Evolutionary conservation across 2,329 filamentous ascomycete species (phyloP), one percentile per base, ranked within the genome.

Genomic region (Plenodomus biglobosus): DNA sequence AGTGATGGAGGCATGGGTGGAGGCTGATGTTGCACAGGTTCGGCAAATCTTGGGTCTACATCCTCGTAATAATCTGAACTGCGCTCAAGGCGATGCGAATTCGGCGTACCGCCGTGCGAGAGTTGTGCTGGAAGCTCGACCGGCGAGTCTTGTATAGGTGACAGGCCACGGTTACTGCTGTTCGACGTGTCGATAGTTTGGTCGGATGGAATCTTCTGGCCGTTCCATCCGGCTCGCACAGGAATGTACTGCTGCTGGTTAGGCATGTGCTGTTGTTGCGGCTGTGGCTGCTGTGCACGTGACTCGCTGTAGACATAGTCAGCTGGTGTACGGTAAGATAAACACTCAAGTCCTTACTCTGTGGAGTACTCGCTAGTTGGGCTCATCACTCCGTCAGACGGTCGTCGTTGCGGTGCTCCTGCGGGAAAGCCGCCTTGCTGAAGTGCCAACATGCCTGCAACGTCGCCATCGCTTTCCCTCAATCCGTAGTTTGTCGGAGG

Each of bases 11-110:
- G 66, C 48, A 70, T 50, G 45, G 60, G 59, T 64, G 70, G 58
- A 18, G 59, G 58, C 38, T 52, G 56, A 34, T 45, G 48, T 45
- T 49, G 58, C 53, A 59, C 45, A 20, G 74, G 73, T 47, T 83
- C 80, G 27, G 85, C 87, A 65, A 96, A 97, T 47, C 85, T 88
- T 38, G 92, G 91, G 58, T 96, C 91, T 11, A 96, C 84, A 69
- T 97, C 92, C 78, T 97, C 94, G 66, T 95, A 95, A 73, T 97
- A 97, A 53, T 81, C 66, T 10, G 79, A 78, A 41, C 61, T 71
- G 19, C 62, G 61, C 32, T 72, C 68, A 38, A 38, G 27, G 2
- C 19, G 46, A 6, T 56, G 53, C 21, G 68, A 66, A 34, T 40
- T 57, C 32, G 61, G 53, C 7, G 47, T 44, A 22, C 59, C 63